Percentiles rank a stretch among this genome's conserved stretches.
Evolutionary conservation across 768 basidiomycete genomes (phyloP).

Genomic region (Leccinum disarticulatum): DNA sequence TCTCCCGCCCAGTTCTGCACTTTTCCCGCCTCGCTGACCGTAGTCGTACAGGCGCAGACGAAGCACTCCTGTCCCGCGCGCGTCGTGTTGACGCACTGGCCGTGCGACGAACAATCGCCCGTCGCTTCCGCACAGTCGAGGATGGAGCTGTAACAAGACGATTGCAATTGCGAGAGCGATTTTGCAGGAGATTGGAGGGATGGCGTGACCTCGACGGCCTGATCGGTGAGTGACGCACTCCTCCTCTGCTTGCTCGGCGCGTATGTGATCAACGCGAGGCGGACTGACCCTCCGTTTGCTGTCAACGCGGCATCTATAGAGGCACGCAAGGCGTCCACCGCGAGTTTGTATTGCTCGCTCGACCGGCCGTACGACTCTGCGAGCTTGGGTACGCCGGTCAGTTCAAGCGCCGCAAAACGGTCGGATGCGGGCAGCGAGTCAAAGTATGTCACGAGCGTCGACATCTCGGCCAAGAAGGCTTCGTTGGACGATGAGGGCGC

Average conservation of each 20-base stretch:
- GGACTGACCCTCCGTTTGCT: constrained; percentile 33
- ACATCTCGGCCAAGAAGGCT: constrained; percentile 41
- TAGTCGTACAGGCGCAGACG: constrained; percentile 45
- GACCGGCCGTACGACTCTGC: constrained; percentile 45
- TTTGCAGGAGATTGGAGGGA: constrained; percentile 42
- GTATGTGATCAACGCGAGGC: constrained; percentile 56
- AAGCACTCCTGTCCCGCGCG: constrained; percentile 59
- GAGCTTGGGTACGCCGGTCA: constrained; percentile 51
- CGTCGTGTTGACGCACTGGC: constrained; percentile 59
- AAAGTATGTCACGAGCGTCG: constrained; percentile 54
- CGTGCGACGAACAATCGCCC: constrained; percentile 65
- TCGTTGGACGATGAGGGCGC: constrained; percentile 39
- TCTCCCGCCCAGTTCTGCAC: constrained; percentile 72
- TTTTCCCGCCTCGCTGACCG: constrained; percentile 51
- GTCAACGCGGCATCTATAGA: constrained; percentile 45
- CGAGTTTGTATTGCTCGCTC: constrained; percentile 56
- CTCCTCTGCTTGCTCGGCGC: constrained; percentile 38
- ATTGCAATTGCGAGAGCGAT: constrained; percentile 37
- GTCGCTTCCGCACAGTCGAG: constrained; percentile 64
- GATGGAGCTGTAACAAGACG: constrained; percentile 59
- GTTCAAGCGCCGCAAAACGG: constrained; percentile 62
- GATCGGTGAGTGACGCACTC: constrained; percentile 40
- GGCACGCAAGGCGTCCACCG: constrained; percentile 45
- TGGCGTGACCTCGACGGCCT: constrained; percentile 38
- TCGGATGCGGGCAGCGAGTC: constrained; percentile 35